Evolutionary conservation across 768 basidiomycete species (phyloP), one percentile per base, ranked within the genome.

Genomic region (Punctularia strigosozonata): DNA sequence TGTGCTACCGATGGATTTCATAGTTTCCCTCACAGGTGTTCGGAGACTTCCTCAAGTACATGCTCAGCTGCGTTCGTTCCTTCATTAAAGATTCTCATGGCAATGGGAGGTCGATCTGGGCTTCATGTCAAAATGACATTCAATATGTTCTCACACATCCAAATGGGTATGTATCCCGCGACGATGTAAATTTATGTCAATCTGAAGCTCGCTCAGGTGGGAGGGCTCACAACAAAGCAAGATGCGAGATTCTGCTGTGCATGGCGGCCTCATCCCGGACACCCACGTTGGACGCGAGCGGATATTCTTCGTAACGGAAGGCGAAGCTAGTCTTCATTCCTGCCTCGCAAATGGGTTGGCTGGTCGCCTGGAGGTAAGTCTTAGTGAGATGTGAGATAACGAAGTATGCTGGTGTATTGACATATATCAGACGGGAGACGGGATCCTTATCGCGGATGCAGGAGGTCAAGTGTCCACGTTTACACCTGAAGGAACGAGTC

Each of bases 281-380:
- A 30, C 28, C 28, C 15, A 10, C 10, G 15, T 10, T 30, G 28
- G 28, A 15, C 28, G 28, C 28, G 37, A 51, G 30, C 60, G 63
- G 12, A 50, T 73, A 15, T 54, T 57, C 18, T 67, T 72, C 20
- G 64, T 73, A 10, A 64, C 66, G 1, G 73, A 75, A 41, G 72
- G 70, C 23, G 73, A 75, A 48, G 72, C 72, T 1, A 66, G 65
- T 50, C 49, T 73, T 8, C 70, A 73, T 46, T 73, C 57, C 39
- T 68, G 66, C 30, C 43, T 73, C 36, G 56, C 55, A 5, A 60
- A 57, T 37, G 64, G 61, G 0, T 30, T 30, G 28, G 10, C 28
- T 10, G 28, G 28, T 15, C 28, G 10, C 15, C 10, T 30, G 10
- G 15, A 30, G 15, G 28, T 30, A 10, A 15, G 28, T 30, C 28